phyloP scores from a whole-genome alignment of 176 grass and related monocot genomes.

The Poa pratensis region DNA sequence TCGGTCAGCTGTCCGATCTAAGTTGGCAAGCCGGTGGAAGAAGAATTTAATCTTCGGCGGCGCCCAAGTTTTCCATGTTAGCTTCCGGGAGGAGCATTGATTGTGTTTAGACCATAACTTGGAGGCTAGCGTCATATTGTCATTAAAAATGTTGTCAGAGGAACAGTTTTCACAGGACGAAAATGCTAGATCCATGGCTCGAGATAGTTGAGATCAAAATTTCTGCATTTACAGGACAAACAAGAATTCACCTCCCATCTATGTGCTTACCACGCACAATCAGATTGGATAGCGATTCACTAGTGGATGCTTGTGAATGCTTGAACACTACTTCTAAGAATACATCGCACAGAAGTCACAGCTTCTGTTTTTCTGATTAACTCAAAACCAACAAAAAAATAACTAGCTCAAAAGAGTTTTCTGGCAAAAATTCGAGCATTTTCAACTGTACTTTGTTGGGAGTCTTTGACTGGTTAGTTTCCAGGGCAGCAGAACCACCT shows the following conservation, averaged over 20 bases:
- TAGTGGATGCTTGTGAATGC: not conserved
- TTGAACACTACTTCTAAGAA: not conserved
- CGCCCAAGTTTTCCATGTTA: too few species aligned
- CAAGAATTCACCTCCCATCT: not conserved
- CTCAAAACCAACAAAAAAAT: not conserved
- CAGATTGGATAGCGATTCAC: not conserved
- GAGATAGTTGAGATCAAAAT: not conserved
- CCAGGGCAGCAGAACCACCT: not conserved
- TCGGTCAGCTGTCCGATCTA: too few species aligned
- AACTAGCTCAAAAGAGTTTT: not conserved
- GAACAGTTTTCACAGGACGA: not conserved
- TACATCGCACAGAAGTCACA: not conserved
- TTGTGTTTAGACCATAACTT: not conserved
- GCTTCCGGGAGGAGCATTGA: too few species aligned
- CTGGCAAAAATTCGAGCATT: not conserved
- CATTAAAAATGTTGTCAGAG: not conserved
- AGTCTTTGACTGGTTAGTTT: not conserved
- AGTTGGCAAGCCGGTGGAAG: too few species aligned
- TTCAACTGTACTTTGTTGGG: not conserved
- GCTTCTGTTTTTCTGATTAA: not conserved
- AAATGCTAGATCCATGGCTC: not conserved
- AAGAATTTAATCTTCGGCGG: too few species aligned
- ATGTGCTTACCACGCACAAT: not conserved
- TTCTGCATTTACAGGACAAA: constrained; percentile 3
- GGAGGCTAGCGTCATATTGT: not conserved